Evolutionary conservation across 2,329 filamentous ascomycete species (phyloP), one percentile per base, ranked within the genome.

Genomic region (Didymella keratinophila): DNA sequence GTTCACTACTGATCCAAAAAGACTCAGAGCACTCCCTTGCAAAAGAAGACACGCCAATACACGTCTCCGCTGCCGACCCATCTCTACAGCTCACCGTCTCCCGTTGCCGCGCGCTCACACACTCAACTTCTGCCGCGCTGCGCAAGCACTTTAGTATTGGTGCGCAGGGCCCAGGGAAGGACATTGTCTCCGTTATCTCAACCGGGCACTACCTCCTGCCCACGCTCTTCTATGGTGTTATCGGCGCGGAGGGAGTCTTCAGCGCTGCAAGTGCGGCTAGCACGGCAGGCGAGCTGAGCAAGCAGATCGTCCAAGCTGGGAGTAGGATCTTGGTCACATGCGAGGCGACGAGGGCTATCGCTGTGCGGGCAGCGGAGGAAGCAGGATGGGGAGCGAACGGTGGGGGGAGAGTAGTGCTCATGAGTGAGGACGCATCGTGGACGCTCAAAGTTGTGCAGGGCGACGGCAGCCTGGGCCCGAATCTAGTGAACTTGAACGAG

Each of bases 241-340:
- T 88, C 44, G 86, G 83, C 3, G 84, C 85, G 2, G 85, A 82
- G 1, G 86, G 85, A 18, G 80, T 88, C 25, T 88, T 85, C 64
- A 84, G 83, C 7, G 82, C 84, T 5, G 84, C 84, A 0, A 83
- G 80, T 45, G 78, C 83, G 0, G 78, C 80, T 0, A 81, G 79
- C 5, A 86, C 84, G 0, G 75, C 79, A 0, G 66, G 75, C 2
- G 86, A 88, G 25, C 71, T 88, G 9, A 79, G 79, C 3, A 78
- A 82, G 25, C 81, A 82, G 62, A 74, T 84, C 14, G 74, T 72
- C 16, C 74, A 79, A 23, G 81, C 78, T 0, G 71, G 73, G 5
- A 78, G 75, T 10, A 79, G 75, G 9, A 58, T 83, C 20, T 60
- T 84, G 21, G 70, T 82, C 25, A 79, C 79, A 49, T 83, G 83